Conservation (phyloP, 805 yeast genomes). For the Schwanniomyces polymorphus region DNA sequence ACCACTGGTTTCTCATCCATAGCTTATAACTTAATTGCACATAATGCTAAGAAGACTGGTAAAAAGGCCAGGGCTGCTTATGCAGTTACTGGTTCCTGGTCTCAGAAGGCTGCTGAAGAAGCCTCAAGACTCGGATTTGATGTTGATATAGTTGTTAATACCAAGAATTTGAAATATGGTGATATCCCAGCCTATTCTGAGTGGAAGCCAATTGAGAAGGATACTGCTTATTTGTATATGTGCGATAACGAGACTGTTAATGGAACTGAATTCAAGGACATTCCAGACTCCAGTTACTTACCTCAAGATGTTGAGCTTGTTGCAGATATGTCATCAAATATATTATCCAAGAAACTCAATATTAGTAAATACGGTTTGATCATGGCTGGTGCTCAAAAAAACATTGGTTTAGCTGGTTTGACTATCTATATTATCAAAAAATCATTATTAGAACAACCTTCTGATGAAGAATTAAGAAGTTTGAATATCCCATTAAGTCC, state of each 20-base stretch:
- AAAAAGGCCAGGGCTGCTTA: constrained; percentile 81
- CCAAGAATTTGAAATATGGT: constrained; percentile 62
- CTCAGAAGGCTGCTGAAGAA: constrained; percentile 83
- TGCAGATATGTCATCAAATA: constrained; percentile 93
- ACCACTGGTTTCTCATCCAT: constrained; percentile 92
- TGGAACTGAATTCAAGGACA: constrained; percentile 76
- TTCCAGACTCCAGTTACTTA: constrained; percentile 57
- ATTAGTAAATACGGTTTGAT: constrained; percentile 83
- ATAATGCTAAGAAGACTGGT: constrained; percentile 69
- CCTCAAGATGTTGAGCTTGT: constrained; percentile 73
- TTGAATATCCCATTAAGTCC: constrained; percentile 80
- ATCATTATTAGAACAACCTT: constrained; percentile 64
- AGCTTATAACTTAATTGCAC: constrained; percentile 78
- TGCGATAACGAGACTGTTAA: constrained; percentile 98
- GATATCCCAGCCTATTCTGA: constrained; percentile 61
- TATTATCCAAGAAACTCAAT: constrained; percentile 78
- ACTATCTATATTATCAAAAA: constrained; percentile 90
- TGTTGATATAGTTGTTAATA: constrained; percentile 64
- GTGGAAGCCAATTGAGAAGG: constrained; percentile 59
- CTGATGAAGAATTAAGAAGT: constrained; percentile 57
- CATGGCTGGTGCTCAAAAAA: constrained; percentile 98
- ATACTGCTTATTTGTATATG: constrained; percentile 81
- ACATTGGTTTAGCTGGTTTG: constrained; percentile 95
- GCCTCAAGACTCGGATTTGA: constrained; percentile 81
- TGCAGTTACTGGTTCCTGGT: constrained; percentile 92